Conservation (phyloP, 1,139 yeast genomes). For the Hyphopichia burtonii region DNA sequence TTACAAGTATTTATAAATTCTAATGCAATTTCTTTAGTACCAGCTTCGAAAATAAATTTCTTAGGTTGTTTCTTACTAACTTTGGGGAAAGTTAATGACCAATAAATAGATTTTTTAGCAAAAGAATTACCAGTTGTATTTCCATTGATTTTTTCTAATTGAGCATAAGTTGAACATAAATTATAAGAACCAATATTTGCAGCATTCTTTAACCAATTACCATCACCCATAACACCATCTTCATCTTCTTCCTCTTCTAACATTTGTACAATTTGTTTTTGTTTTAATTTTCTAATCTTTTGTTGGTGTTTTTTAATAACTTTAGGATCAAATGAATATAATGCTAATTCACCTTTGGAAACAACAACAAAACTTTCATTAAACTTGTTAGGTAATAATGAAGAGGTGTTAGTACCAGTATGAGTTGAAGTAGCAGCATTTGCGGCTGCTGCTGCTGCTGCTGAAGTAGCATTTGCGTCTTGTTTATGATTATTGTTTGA, state of each 20-base stretch:
- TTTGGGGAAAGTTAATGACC: conserved; percentile 44
- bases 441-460: conserved; percentile 4
- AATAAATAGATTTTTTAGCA: conserved; percentile 17
- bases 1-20: conserved; percentile 78
- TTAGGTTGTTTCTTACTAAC: conserved; percentile 32
- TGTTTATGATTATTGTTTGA: conserved; percentile 3
- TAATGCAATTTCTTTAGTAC: conserved; percentile 65
- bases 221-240: conserved; percentile 52
- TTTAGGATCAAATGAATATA: conserved; percentile 53
- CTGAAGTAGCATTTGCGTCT: conserved; percentile 6
- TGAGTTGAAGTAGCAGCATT: conserved; percentile 9
- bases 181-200: conserved; percentile 49
- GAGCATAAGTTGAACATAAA: conserved; percentile 51
- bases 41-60: conserved; percentile 54
- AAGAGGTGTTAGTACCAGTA: conserved; percentile 16
- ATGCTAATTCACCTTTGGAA: conserved; percentile 54
- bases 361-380: conserved; percentile 54
- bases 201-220: conserved; percentile 63
- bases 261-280: conserved; percentile 17
- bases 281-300: conserved; percentile 27
- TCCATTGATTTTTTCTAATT: conserved; percentile 27
- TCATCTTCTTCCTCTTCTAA: conserved; percentile 16
- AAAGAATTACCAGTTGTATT: conserved; percentile 6
- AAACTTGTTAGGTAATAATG: conserved; percentile 28
- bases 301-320: conserved; percentile 42